Evolutionary conservation across 768 basidiomycete species (phyloP).

Genomic region (Leccinum obscurum): DNA sequence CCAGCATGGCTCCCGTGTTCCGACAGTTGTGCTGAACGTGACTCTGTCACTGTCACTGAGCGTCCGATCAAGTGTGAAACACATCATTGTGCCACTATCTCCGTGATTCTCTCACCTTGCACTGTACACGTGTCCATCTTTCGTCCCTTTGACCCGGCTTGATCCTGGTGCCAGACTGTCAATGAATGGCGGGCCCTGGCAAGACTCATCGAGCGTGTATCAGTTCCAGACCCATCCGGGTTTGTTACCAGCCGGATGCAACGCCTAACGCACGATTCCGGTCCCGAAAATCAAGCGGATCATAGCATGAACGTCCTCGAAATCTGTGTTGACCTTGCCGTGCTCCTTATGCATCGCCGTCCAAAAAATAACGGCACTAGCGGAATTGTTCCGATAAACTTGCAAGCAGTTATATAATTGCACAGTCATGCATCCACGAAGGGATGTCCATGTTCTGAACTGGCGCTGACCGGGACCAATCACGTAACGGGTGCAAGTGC

Average conservation of each 20-base stretch:
- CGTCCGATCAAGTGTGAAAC: background rate
- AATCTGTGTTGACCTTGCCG: background rate
- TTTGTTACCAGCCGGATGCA: background rate
- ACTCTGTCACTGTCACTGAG: background rate
- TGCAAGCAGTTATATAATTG: background rate
- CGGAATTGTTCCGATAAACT: background rate
- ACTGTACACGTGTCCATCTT: conserved; percentile 2
- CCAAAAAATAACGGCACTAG: background rate
- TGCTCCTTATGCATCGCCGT: background rate
- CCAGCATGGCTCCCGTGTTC: background rate
- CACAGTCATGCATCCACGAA: background rate
- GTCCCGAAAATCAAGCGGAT: background rate
- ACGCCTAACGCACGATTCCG: background rate
- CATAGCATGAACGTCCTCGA: background rate
- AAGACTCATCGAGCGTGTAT: background rate
- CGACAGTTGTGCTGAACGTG: background rate
- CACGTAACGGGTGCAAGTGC: conserved; percentile 3
- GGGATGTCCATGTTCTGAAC: background rate
- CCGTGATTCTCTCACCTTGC: conserved; percentile 3
- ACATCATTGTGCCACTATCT: conserved; percentile 1
- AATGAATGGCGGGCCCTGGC: background rate
- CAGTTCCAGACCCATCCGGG: background rate
- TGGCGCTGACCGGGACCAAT: background rate
- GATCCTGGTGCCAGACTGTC: conserved; percentile 2
- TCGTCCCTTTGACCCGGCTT: background rate